A percentile compares a stretch with the other conserved stretches of the same genome.
Evolutionary conservation across 805 yeast genomes (phyloP).

Genomic region (Starmerella sp.): DNA sequence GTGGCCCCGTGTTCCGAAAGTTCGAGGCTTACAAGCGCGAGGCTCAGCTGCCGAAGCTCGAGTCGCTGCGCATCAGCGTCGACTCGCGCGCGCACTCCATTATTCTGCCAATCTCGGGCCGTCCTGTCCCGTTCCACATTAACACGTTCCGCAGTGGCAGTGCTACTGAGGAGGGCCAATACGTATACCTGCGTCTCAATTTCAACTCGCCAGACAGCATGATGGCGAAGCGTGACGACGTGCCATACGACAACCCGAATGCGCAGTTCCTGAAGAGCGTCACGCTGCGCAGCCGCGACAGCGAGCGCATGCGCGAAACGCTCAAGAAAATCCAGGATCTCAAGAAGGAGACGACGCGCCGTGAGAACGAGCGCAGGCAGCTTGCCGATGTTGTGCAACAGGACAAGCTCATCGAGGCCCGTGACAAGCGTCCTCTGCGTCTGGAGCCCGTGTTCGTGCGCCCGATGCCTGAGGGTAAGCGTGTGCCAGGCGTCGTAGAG

Average conservation of each 20-base stretch:
- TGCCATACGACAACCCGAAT: conserved; percentile 85
- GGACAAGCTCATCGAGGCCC: conserved; percentile 71
- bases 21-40: conserved; percentile 93
- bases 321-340: conserved; percentile 81
- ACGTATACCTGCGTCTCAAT: conserved; percentile 77
- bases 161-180: conserved; percentile 92
- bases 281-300: conserved; percentile 80
- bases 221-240: conserved; percentile 55
- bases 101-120: conserved; percentile 79
- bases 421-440: conserved; percentile 73
- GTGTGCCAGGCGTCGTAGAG: conserved; percentile 79
- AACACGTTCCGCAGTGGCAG: conserved; percentile 89
- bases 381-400: conserved; percentile 91
- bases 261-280: conserved; percentile 79
- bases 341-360: conserved; percentile 80
- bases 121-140: conserved; percentile 97
- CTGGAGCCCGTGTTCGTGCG: conserved; percentile 82
- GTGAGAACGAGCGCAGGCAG: conserved; percentile 82
- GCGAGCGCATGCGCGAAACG: conserved; percentile 81
- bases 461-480: conserved; percentile 95
- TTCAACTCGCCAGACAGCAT: conserved; percentile 91
- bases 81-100: conserved; percentile 83
- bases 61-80: conserved; percentile 75
- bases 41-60: conserved; percentile 77
- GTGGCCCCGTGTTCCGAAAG: conserved; percentile 62